phyloP scores from a whole-genome alignment of 208 protist species.

The Crithidia fasciculata region DNA sequence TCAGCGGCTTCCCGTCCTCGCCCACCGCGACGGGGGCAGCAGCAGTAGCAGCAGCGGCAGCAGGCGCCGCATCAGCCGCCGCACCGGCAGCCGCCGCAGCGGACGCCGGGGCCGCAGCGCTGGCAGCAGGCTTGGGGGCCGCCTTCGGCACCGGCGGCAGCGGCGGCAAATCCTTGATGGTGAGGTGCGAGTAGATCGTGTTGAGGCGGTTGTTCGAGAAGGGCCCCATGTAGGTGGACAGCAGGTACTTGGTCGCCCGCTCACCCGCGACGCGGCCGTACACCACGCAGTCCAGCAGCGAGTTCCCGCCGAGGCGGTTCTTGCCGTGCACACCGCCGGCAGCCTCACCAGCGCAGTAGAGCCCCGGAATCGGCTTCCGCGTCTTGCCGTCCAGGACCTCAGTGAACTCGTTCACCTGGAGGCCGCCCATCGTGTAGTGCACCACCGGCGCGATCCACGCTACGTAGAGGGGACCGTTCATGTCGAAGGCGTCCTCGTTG shows the following conservation, averaged over 20 bases:
- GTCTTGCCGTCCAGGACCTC: constrained; percentile 66
- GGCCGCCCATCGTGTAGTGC: constrained; percentile 97
- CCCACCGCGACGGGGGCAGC: constrained; percentile 38
- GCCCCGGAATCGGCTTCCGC: constrained; percentile 64
- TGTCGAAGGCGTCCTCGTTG: constrained; percentile 56
- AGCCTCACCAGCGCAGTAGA: constrained; percentile 96
- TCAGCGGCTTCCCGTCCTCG: constrained; percentile 27
- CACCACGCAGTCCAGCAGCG: constrained; percentile 96
- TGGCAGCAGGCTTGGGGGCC: constrained; percentile 5
- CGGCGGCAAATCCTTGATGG: constrained; percentile 47
- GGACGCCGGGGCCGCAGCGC: constrained; percentile 15
- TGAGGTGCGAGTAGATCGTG: constrained; percentile 44
- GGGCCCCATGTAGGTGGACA: constrained; percentile 52
- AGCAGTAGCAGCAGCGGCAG: constrained; percentile 17
- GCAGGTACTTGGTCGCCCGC: constrained; percentile 56
- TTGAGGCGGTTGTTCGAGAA: constrained; percentile 60
- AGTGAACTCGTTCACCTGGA: constrained; percentile 70
- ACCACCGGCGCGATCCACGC: constrained; percentile 90
- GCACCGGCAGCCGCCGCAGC: constrained; percentile 51
- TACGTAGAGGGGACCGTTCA: constrained; percentile 63
- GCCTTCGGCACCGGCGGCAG: constrained; percentile 52
- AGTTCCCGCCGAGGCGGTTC: constrained; percentile 96
- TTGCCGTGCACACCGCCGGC: constrained; percentile 95
- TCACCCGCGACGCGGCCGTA: constrained; percentile 88
- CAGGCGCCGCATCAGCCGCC: constrained; percentile 34